Evolutionary conservation across 768 basidiomycete species (phyloP).

Genomic region (Lentinula edodes): DNA sequence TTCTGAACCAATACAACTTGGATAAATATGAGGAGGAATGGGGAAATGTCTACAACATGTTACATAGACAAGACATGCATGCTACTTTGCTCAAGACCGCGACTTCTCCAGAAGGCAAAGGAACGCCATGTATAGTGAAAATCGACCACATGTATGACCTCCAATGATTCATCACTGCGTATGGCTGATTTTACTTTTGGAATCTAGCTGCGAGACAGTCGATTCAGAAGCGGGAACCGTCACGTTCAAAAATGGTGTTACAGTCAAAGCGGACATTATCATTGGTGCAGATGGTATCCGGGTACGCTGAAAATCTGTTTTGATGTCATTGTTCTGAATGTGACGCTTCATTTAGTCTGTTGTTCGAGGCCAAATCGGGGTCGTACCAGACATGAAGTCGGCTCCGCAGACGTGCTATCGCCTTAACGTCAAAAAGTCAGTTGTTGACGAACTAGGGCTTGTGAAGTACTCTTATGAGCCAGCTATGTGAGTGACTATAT

Average conservation of each 20-base stretch:
- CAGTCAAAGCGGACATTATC: slow-evolving; percentile 22
- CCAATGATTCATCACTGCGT: not conserved
- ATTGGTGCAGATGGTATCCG: slow-evolving; percentile 28
- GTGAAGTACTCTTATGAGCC: slow-evolving; percentile 24
- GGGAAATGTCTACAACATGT: slow-evolving; percentile 18
- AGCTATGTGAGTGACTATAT: slow-evolving; percentile 18
- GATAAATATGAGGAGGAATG: slow-evolving; percentile 21
- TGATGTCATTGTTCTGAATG: no score
- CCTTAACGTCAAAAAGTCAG: slow-evolving; percentile 22
- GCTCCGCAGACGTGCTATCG: slow-evolving; percentile 28
- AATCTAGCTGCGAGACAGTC: slow-evolving; percentile 17
- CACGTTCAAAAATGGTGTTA: slow-evolving; percentile 20
- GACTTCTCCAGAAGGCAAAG: slow-evolving; percentile 18
- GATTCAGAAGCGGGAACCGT: slow-evolving; percentile 17
- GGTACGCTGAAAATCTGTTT: slow-evolving; percentile 11
- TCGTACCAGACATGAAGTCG: slow-evolving; percentile 17
- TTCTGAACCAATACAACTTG: slow-evolving; percentile 24
- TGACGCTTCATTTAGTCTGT: slow-evolving; percentile 14
- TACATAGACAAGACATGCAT: slow-evolving; percentile 28
- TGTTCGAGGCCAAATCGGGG: slow-evolving; percentile 14
- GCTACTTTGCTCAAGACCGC: slow-evolving; percentile 22
- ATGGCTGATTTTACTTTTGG: not conserved
- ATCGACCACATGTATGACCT: slow-evolving; percentile 14
- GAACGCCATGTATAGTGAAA: slow-evolving; percentile 18
- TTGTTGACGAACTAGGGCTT: slow-evolving; percentile 22